Evolutionary conservation across 768 basidiomycete genomes (phyloP), one percentile per base, ranked within the genome.

Genomic region (Suillus luteus): DNA sequence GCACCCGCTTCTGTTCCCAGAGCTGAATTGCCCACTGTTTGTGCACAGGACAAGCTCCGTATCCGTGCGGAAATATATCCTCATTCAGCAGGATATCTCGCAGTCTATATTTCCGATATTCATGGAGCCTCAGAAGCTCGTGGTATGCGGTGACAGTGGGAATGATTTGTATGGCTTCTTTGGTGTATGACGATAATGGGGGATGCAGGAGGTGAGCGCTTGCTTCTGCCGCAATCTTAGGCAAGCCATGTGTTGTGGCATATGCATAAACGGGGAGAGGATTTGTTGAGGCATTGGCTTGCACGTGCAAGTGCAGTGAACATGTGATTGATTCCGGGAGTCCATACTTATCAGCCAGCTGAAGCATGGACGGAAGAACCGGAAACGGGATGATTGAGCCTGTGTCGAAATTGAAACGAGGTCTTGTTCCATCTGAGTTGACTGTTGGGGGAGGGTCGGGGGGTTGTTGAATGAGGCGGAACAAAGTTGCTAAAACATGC

Each of bases 1-100:
- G 71, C 65, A 75, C 77, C 61, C 85, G 83, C 60, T 78, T 76
- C 49, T 77, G 74, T 60, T 86, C 82, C 90, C 89, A 91, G 19
- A 74, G 69, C 5, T 73, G 72, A 48, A 66, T 73, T 1, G 85
- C 82, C 46, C 77, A 70, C 33, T 78, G 77, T 55, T 73, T 74
- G 73, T 91, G 89, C 46, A 73, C 71, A n/a, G 75, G 49, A 71
- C 90, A 92, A 64, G 75, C 74, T 4, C 90, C 88, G 63, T 91
- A 91, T 24, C 88, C 87, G 73, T 88, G 86, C 22, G 90, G 90
- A 69, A 91, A 92, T 52, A 91, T 79, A 40, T 86, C 83, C 69
- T 90, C 88, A 24, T 76, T 79, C 44, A 85, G 70, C 19, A 90
- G 70, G 7, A 86, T 74, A 33, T 80, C 78, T 54, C 82, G 81